Base-by-base conservation (phyloP, 768 basidiomycete genomes). In the Hypholoma sublateritium region DNA sequence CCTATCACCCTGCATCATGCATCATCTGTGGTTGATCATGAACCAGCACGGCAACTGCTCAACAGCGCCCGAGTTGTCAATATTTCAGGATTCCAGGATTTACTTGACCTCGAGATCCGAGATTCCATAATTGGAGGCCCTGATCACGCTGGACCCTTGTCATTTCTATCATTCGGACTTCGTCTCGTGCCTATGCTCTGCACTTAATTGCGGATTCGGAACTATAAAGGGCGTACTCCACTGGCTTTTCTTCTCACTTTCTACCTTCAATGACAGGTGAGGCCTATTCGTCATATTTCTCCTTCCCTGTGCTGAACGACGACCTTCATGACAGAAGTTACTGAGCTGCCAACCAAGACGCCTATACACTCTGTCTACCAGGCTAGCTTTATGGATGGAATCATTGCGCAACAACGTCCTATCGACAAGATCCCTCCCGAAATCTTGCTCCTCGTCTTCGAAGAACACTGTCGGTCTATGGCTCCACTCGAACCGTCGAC, bases 381-480 rank as follows among this genome's bases (percentile, higher is more conserved):
- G 11, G 25, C 9, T n/a, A 11, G 19, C 46, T 13, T 24, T 12
- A 25, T 51, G 12, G 51, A 42, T 14, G n/a, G 43, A 7, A 45
- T 32, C 37, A 28, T 19, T 7, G 22, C 14, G 6, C 25, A 44
- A 45, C 25, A 22, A 19, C 42, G 49, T 19, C 55, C 61, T 2
- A 59, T 63, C 25, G 47, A 62, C 14, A 50, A 32, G 6, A 42
- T 67, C n/a, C 65, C 65, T 36, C 41, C 53, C 28, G 65, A 67
- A 45, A 53, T 67, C 9, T 60, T 65, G 44, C 28, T 62, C 13
- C 49, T 65, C 39, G 60, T 67, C 39, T 67, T 67, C 37, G 59
- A 67, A 48, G 53, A 58, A 47, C 62, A 58, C 53, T 61, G 62
- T 39, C 21, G 46, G 48, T 47, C 41, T 5, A 41, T 49, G 25